Percentiles rank a stretch among this genome's conserved stretches.
These are phyloP conservation scores for Pulveroboletus sp. DNA, from an alignment of 768 basidiomycete species.

Conservation along the genomic window DNA sequence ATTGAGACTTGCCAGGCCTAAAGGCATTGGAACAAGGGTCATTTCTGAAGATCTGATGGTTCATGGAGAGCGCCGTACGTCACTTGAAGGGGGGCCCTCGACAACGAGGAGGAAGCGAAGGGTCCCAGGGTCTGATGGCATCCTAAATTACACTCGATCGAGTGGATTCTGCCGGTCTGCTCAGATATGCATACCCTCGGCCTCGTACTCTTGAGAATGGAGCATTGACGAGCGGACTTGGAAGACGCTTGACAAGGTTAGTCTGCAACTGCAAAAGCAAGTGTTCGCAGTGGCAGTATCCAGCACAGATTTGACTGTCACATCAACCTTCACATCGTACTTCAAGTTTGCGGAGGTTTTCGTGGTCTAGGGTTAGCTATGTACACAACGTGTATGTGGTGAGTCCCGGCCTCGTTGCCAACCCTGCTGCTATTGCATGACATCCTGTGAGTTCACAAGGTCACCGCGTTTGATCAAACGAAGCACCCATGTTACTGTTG, in stretches of 20 bases:
- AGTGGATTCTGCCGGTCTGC: background rate
- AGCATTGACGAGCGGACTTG: background rate
- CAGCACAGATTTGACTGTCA: background rate
- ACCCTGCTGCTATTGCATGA: background rate
- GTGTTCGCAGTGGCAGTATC: background rate
- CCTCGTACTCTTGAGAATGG: background rate
- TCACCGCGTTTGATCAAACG: conserved; percentile 16
- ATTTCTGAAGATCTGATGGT: background rate
- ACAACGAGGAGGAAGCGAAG: conserved; percentile 14
- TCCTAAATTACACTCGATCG: background rate
- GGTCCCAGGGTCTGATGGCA: background rate
- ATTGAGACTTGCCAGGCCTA: background rate
- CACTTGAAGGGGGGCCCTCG: background rate
- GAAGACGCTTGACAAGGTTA: too few species aligned
- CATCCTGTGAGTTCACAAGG: conserved; percentile 10
- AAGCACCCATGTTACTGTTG: background rate
- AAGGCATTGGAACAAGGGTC: background rate
- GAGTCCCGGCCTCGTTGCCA: conserved; percentile 12
- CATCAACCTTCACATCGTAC: background rate
- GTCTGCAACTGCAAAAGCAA: background rate
- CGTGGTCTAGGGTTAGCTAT: background rate
- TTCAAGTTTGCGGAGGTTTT: background rate
- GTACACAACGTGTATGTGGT: conserved; percentile 9
- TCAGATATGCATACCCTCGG: background rate
- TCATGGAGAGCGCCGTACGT: background rate